Percentiles rank a stretch among this genome's conserved stretches.
phyloP scores from a whole-genome alignment of 2,329 filamentous ascomycete genomes.

The Aspergillus clavatus region DNA sequence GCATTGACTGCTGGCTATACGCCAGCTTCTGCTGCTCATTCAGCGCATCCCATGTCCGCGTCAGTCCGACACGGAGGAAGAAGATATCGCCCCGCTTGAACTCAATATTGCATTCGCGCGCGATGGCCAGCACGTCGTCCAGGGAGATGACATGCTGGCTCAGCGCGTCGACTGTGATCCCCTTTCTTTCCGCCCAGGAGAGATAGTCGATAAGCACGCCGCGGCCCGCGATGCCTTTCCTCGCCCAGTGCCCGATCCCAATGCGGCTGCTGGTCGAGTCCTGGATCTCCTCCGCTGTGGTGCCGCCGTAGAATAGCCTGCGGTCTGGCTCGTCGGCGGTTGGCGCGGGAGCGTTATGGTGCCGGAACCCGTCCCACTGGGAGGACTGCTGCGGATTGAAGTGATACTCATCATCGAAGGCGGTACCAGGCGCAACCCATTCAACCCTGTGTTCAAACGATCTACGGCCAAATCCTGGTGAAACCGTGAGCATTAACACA shows the following conservation, averaged over 20 bases:
- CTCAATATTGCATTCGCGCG: slow-evolving; percentile 30
- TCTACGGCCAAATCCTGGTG: slow-evolving; percentile 48
- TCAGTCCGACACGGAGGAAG: slow-evolving; percentile 36
- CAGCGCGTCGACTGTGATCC: slow-evolving; percentile 29
- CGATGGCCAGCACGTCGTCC: slow-evolving; percentile 33
- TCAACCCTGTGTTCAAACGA: slow-evolving; percentile 52
- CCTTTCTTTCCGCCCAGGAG: slow-evolving; percentile 31
- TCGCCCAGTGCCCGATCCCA: slow-evolving; percentile 37
- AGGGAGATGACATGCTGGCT: slow-evolving; percentile 31
- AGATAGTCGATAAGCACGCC: slow-evolving; percentile 40
- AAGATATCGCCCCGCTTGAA: slow-evolving; percentile 37
- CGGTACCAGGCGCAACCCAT: slow-evolving; percentile 40
- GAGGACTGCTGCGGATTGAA: slow-evolving; percentile 52
- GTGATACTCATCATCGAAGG: slow-evolving; percentile 48
- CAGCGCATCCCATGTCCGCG: slow-evolving; percentile 33
- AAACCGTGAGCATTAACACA: slow-evolving; percentile 1
- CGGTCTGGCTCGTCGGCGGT: slow-evolving; percentile 26
- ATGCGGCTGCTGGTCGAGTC: slow-evolving; percentile 30
- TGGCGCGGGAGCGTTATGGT: slow-evolving; percentile 45
- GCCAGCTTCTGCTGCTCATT: slow-evolving; percentile 20
- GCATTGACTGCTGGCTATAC: slow-evolving; percentile 29
- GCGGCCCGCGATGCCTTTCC: slow-evolving; percentile 37
- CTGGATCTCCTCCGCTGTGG: slow-evolving; percentile 32
- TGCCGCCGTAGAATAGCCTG: slow-evolving; percentile 36
- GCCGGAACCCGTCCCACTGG: slow-evolving; percentile 52